Evolutionary conservation across 2,329 filamentous ascomycete species (phyloP), one percentile per base, ranked within the genome.

Genomic region (Trichophyton schoenleinii): DNA sequence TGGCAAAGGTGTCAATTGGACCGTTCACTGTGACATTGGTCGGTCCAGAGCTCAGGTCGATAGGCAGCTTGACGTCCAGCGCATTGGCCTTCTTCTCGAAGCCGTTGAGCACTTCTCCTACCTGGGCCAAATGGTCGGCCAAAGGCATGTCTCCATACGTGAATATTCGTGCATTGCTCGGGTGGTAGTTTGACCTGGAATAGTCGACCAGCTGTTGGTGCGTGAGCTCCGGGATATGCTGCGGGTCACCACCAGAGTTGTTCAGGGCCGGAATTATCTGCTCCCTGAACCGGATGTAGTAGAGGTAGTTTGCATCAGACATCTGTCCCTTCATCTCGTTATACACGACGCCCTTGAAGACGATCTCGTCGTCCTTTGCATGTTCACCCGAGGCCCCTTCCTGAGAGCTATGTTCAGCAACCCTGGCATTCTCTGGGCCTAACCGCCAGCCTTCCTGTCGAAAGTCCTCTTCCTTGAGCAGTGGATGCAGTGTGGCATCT

Each of bases 281-380:
- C 68, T 97, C 91, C 71, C 95, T 90, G 74, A 95, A 99, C 60
- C 87, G 83, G 67, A 96, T 95, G 73, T 96, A 97, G 78, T 89
- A 99, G 0, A 97, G 79, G 69, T 99, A 99, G 66, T 90, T 90
- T 5, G 92, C 91, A 73, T 99, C 94, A 1, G 94, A 97, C 86
- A 97, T 95, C 71, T 96, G 91, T 0, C 94, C 94, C 77, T 99
- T 99, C 94, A 99, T 99, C 77, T 99, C 94, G 70, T 99, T 99
- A 77, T 97, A 97, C 0, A 97, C 92, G 1, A 97, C 94, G 28
- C 92, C 92, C 77, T 97, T 97, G 80, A 97, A 97, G 0, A 96
- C 89, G 49, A 77, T 72, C 57, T 77, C 75, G 18, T 75, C 73
- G 20, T 74, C 73, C 44, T 64, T 64, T 4, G 67, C 65, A 7